phyloP scores from a whole-genome alignment of 2,329 filamentous ascomycete genomes.

The Beauveria varroae region DNA sequence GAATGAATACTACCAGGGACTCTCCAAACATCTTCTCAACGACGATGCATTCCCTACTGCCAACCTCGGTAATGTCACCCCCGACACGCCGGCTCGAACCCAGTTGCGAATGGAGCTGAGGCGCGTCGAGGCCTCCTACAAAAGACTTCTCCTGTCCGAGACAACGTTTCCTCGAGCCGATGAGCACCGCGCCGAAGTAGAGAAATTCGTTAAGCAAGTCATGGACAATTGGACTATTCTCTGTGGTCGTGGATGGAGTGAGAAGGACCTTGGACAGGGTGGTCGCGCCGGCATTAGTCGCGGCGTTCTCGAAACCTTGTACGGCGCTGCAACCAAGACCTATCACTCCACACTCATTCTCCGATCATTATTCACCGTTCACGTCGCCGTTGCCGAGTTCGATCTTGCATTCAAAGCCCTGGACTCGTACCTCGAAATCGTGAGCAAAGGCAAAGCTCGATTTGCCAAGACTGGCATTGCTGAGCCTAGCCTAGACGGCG shows the following conservation, averaged over 20 bases:
- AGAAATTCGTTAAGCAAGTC: conserved; percentile 71
- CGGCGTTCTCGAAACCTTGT: conserved; percentile 78
- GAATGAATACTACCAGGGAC: conserved; percentile 74
- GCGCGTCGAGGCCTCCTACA: conserved; percentile 70
- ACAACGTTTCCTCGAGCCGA: conserved; percentile 79
- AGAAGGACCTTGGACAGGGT: conserved; percentile 72
- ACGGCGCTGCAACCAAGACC: conserved; percentile 83
- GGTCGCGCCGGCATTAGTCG: conserved; percentile 69
- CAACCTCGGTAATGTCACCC: conserved; percentile 31
- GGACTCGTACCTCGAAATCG: conserved; percentile 84
- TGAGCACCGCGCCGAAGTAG: conserved; percentile 69
- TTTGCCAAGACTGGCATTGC: conserved; percentile 68
- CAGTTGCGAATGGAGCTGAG: conserved; percentile 72
- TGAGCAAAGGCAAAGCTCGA: conserved; percentile 76
- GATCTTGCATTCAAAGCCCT: conserved; percentile 86
- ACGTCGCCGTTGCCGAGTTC: conserved; percentile 83
- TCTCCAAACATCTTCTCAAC: conserved; percentile 68
- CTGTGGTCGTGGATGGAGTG: conserved; percentile 71
- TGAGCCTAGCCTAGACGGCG: conserved; percentile 68
- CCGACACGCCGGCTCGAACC: conserved; percentile 46
- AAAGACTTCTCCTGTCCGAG: conserved; percentile 68
- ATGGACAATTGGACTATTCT: conserved; percentile 81
- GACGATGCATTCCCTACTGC: conserved; percentile 53
- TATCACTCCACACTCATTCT: conserved; percentile 91
- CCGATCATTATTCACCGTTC: conserved; percentile 78